These are phyloP conservation scores for Chlorella sp. DNA, from an alignment of 139 green algal genomes.

Conservation along the genomic window DNA sequence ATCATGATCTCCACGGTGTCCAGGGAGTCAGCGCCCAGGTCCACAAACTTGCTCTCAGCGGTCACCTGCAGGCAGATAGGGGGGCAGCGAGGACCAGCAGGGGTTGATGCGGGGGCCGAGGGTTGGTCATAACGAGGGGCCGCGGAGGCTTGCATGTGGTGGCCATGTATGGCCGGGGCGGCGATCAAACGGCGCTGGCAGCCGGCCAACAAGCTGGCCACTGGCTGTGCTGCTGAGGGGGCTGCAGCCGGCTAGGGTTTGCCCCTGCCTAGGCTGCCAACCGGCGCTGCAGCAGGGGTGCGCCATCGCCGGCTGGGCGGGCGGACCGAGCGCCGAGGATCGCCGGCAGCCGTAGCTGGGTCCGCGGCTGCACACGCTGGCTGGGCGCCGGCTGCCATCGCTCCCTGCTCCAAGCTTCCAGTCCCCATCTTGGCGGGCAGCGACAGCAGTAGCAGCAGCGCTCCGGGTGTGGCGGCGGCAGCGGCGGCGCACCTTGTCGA, in stretches of 20 bases:
- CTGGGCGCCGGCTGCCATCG: background rate
- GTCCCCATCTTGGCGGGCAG: too few relatives aligned
- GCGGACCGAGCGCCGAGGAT: background rate
- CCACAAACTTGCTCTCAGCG: slow-evolving; percentile 92
- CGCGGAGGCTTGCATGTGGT: background rate
- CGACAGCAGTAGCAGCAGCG: too few relatives aligned
- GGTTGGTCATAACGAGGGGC: too few relatives aligned
- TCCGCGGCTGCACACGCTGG: background rate
- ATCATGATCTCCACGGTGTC: slow-evolving; percentile 99
- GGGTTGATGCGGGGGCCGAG: background rate
- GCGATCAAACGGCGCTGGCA: too few relatives aligned
- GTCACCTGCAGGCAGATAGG: slow-evolving; percentile 61
- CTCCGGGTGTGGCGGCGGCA: background rate
- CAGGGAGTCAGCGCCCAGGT: slow-evolving; percentile 96
- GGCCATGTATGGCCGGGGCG: background rate
- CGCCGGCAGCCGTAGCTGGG: background rate
- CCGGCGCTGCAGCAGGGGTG: background rate
- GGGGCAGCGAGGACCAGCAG: background rate
- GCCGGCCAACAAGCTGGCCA: too few relatives aligned
- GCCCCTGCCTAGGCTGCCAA: too few relatives aligned
- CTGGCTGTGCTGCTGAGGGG: background rate
- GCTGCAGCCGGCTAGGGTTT: background rate
- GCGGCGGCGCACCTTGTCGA: slow-evolving; percentile 66
- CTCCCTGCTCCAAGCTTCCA: background rate
- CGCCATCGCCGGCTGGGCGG: too few relatives aligned